Evolutionary conservation across 2,329 filamentous ascomycete genomes (phyloP), one percentile per base, ranked within the genome.

Genomic region (Fusarium tuaranense): DNA sequence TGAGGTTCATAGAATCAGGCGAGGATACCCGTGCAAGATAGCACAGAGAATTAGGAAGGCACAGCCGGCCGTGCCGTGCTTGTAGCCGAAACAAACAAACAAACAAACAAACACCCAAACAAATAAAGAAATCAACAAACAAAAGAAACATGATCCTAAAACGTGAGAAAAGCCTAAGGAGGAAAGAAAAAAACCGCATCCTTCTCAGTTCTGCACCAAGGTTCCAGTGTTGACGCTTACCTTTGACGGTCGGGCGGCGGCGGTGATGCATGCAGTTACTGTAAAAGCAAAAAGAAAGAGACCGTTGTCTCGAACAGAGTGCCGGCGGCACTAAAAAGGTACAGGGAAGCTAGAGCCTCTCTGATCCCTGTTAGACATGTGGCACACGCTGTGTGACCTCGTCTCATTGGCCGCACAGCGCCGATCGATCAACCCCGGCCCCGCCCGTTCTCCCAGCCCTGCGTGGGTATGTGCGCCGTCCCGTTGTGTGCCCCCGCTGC

Each of bases 291-390:
- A 34, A 62, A 62, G 41, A 30, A 30, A 27, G 51, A 38, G 36
- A 44, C 53, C 10, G 51, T 60, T 65, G 63, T 46, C 63, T 59
- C 38, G 38, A 46, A 65, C 36, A 65, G 51, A 39, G 57, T 59
- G 63, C 48, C 25, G 41, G 46, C 36, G 48, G 41, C 30, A 72
- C 30, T 55, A 62, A 41, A 30, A 25, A 27, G 63, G 46, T 51
- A 32, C 30, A 20, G 48, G 70, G 61, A 72, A 73, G 48, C 48
- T 20, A 76, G 75, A 80, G 78, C 78, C 75, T 75, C 76, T 39
- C 20, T 58, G 63, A 80, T 78, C 79, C 79, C 74, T 81, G 79
- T 72, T 70, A 70, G 70, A 80, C 79, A 81, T 81, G 79, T 81
- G 79, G 79, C 75, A 71, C 59, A 36, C 22, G 41, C 36, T 65